phyloP scores from a whole-genome alignment of 495 filamentous ascomycete species.

The Daldinia caldariorum region DNA sequence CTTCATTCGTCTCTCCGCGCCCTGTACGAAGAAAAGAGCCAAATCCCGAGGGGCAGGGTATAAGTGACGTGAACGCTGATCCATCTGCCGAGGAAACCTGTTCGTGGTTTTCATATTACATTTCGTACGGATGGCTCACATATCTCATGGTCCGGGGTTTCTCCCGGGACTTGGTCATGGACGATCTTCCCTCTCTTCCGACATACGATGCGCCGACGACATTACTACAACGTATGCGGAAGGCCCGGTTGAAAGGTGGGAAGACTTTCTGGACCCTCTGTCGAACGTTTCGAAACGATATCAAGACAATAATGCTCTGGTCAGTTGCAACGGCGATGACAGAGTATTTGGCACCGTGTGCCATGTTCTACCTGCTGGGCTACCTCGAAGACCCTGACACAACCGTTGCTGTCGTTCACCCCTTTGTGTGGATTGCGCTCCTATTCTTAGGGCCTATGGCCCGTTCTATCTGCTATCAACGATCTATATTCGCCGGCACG shows the following conservation, averaged over 20 bases:
- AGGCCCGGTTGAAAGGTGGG: slow-evolving; percentile 29
- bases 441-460: slow-evolving; percentile 9
- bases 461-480: slow-evolving; percentile 9
- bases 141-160: slow-evolving; percentile 48
- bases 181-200: slow-evolving; percentile 49
- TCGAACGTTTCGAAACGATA: slow-evolving; percentile 1
- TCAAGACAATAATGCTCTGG: slow-evolving; percentile 6
- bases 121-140: slow-evolving; percentile 52
- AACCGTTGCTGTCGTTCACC: neutral
- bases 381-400: slow-evolving; percentile 8
- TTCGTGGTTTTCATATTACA: slow-evolving; percentile 57
- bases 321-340: neutral
- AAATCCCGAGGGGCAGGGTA: slow-evolving; percentile 6
- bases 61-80: slow-evolving; percentile 4
- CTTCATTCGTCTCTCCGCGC: slow-evolving; percentile 21
- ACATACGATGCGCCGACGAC: slow-evolving; percentile 47
- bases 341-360: slow-evolving; percentile 6
- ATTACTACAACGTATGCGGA: slow-evolving; percentile 43
- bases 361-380: slow-evolving; percentile 2
- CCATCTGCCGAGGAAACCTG: slow-evolving; percentile 68
- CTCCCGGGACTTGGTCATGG: slow-evolving; percentile 45
- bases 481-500: slow-evolving; percentile 7
- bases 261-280: slow-evolving; percentile 6
- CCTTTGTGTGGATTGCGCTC: slow-evolving; percentile 4
- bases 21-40: slow-evolving; percentile 12